These are phyloP conservation scores for Harringtonia aguacate DNA, from an alignment of 2,329 filamentous ascomycete genomes.

Conservation along the genomic window DNA sequence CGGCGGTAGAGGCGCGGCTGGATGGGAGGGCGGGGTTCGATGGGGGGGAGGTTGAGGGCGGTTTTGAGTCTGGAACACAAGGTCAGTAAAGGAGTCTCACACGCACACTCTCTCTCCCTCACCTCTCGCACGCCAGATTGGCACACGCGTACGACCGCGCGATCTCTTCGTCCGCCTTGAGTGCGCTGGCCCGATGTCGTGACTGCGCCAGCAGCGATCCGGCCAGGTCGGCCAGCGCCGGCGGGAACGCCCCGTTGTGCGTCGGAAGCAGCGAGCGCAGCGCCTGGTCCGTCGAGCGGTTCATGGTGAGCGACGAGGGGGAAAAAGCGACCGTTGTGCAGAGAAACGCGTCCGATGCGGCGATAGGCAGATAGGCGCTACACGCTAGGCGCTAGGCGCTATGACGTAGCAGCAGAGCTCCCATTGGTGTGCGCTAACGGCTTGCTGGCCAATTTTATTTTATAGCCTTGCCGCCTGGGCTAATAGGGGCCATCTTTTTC, in stretches of 20 bases:
- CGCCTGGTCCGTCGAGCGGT: slow-evolving; percentile 61
- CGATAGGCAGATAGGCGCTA: no score
- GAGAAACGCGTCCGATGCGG: no score
- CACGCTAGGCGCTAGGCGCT: slow-evolving; percentile 2
- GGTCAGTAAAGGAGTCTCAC: no score
- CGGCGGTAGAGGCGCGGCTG: slow-evolving; percentile 75
- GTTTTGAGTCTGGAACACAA: slow-evolving; percentile 73
- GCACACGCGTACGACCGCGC: slow-evolving; percentile 77
- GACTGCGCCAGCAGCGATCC: slow-evolving; percentile 71
- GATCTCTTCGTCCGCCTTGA: slow-evolving; percentile 81
- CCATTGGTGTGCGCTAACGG: neutral
- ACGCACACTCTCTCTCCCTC: slow-evolving; percentile 5
- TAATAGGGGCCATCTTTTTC: neutral
- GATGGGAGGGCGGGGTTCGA: slow-evolving; percentile 66
- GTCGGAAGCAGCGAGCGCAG: slow-evolving; percentile 66
- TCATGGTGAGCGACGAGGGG: slow-evolving; percentile 40
- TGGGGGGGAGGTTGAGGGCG: slow-evolving; percentile 62
- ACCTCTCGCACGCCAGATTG: slow-evolving; percentile 84
- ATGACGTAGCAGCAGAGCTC: slow-evolving; percentile 7
- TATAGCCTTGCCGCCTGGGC: no score
- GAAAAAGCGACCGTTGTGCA: neutral
- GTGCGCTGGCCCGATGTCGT: slow-evolving; percentile 59
- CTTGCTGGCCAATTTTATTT: neutral
- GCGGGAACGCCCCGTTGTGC: slow-evolving; percentile 54
- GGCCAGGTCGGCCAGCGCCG: slow-evolving; percentile 60